Evolutionary conservation across 1,284 basidiomycete species (phyloP).

Genomic region (Exobasidium rhododendri): DNA sequence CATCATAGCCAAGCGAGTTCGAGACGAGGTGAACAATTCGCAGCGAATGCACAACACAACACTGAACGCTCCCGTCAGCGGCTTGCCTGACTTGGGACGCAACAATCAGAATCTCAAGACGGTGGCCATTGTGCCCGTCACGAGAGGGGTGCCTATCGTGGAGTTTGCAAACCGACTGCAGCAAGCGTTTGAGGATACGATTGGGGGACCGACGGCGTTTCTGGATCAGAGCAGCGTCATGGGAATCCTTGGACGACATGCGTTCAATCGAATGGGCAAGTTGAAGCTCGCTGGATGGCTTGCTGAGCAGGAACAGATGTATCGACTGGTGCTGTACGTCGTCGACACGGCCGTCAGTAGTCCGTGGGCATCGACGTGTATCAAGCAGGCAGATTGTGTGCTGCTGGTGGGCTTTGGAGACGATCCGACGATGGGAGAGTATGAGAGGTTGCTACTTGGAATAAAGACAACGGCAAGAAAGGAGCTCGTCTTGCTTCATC

Average conservation of each 20-base stretch:
- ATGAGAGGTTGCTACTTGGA: slow-evolving; percentile 77
- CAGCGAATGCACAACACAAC: slow-evolving; percentile 11
- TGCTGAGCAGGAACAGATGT: slow-evolving; percentile 49
- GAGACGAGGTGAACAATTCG: slow-evolving; percentile 65
- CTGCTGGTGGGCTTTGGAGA: slow-evolving; percentile 83
- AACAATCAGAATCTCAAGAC: slow-evolving; percentile 91
- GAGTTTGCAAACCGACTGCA: slow-evolving; percentile 51
- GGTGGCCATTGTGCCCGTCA: slow-evolving; percentile 70
- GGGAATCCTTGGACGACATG: slow-evolving; percentile 50
- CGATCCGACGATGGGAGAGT: slow-evolving; percentile 81
- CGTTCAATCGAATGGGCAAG: slow-evolving; percentile 54
- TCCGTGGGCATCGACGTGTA: slow-evolving; percentile 51
- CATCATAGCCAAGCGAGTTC: slow-evolving; percentile 87
- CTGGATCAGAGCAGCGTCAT: slow-evolving; percentile 51
- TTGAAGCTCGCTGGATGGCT: slow-evolving; percentile 54
- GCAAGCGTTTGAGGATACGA: slow-evolving; percentile 45
- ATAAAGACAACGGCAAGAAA: slow-evolving; percentile 97
- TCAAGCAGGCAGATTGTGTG: slow-evolving; percentile 80
- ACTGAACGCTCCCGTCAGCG: slow-evolving; percentile 35
- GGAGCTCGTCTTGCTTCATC: slow-evolving; percentile 89
- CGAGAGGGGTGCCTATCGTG: slow-evolving; percentile 55
- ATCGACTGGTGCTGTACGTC: slow-evolving; percentile 51
- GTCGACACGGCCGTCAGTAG: slow-evolving; percentile 52
- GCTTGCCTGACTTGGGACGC: slow-evolving; percentile 59
- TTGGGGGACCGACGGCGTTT: slow-evolving; percentile 44